These are phyloP conservation scores for Blastobotrys petasosporus DNA, from an alignment of 1,139 yeast species.

Conservation along the genomic window DNA sequence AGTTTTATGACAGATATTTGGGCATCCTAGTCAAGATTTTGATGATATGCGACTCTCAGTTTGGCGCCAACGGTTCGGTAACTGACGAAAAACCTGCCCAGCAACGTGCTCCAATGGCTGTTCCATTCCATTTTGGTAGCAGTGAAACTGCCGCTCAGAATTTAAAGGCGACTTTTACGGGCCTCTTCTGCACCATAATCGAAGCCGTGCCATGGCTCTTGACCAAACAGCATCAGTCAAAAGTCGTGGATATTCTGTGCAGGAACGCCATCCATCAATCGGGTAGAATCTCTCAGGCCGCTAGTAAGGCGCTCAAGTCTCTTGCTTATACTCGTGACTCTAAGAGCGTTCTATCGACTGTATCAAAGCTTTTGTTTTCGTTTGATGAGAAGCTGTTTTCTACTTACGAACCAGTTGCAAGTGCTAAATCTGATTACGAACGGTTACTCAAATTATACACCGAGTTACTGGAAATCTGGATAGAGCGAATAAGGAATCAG, in stretches of 20 bases:
- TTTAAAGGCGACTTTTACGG: conserved; percentile 41
- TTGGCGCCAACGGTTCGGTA: conserved; percentile 25
- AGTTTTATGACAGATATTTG: conserved; percentile 67
- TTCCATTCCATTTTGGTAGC: conserved; percentile 45
- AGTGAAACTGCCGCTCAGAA: conserved; percentile 36
- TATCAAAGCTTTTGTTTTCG: conserved; percentile 75
- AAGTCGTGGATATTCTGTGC: conserved; percentile 65
- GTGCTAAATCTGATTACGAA: conserved; percentile 54
- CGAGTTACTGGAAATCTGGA: conserved; percentile 76
- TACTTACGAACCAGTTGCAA: conserved; percentile 42
- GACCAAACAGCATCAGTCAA: conserved; percentile 49
- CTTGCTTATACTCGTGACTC: conserved; percentile 70
- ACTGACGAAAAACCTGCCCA: conserved; percentile 21
- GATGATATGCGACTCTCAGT: conserved; percentile 48
- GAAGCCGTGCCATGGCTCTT: conserved; percentile 68
- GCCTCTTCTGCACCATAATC: conserved; percentile 63
- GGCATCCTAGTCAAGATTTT: conserved; percentile 54
- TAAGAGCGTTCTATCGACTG: conserved; percentile 60
- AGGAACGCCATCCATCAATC: conserved; percentile 70
- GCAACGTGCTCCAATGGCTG: conserved; percentile 34
- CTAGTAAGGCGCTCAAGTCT: conserved; percentile 56
- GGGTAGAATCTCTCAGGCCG: conserved; percentile 53
- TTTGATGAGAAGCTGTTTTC: conserved; percentile 50
- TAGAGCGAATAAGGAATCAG: conserved; percentile 45
- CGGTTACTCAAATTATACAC: conserved; percentile 63